Evolutionary conservation across 1,284 basidiomycete species (phyloP), one percentile per base, ranked within the genome.

Genomic region (Cutaneotrichosporon sp.): DNA sequence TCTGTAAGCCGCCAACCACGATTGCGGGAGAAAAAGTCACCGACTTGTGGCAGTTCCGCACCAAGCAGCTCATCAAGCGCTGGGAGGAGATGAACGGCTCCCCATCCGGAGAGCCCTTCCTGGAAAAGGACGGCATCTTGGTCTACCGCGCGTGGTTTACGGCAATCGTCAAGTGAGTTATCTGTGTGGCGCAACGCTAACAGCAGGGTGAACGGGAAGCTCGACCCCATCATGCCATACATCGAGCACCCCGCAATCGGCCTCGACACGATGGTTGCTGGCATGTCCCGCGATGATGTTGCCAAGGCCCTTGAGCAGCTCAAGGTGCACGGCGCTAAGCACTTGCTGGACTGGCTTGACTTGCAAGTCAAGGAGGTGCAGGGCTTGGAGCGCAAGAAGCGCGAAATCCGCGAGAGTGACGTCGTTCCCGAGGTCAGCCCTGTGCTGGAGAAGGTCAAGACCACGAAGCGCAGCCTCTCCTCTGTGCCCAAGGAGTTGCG

Each of bases 71-170:
- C n/a, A 38, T 66, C 13, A 14, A 30, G 31, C 32, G 67, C 42
- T 81, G 77, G 77, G 76, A 79, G 60, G 58, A 60, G 18, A 21
- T 64, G n/a, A 58, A 59, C 34, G 49, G 36, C 31, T 60, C 3
- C 42, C n/a, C 30, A 5, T 7, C 53, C n/a, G 61, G 58, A 14
- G 38, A 31, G 13, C 55, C 68, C 1, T 69, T 66, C 1, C 49
- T 74, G n/a, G 56, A 69, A 1, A 58, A 72, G 18, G 71, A 69
- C 4, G 79, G 78, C 6, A 62, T 76, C n/a, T 76, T 72, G 59
- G 67, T 81, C 10, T 81, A 81, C 66, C 72, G 73, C 52, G 79
- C 75, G 0, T 80, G 74, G 73, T 72, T 80, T 36, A 67, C 70
- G 10, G 79, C 76, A 58, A 56, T 75, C 5, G 52, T 77, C 11